phyloP scores from a whole-genome alignment of 2,329 filamentous ascomycete genomes.

The Phialocephala subalpina region DNA sequence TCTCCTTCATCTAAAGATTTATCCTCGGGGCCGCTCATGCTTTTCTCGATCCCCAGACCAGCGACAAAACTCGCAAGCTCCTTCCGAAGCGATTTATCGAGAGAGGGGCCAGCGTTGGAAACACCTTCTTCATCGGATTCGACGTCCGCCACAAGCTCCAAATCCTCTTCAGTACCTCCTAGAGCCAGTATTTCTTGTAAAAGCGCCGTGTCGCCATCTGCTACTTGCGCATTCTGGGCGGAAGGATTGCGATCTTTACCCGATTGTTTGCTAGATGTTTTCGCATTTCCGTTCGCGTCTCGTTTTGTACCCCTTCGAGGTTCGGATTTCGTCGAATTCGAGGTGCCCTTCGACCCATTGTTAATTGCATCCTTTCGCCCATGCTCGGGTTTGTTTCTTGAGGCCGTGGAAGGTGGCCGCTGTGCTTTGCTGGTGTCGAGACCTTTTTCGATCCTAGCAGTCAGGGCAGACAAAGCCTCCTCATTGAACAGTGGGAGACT shows the following conservation, averaged over 20 bases:
- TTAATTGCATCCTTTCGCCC: slow-evolving; percentile 43
- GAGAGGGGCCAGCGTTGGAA: slow-evolving; percentile 37
- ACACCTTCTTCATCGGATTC: slow-evolving; percentile 57
- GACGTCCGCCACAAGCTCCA: slow-evolving; percentile 65
- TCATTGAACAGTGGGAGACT: slow-evolving; percentile 55
- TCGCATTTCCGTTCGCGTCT: slow-evolving; percentile 43
- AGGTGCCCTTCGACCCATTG: slow-evolving; percentile 39
- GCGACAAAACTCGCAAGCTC: slow-evolving; percentile 62
- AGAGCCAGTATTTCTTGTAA: slow-evolving; percentile 71
- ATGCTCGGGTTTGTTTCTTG: slow-evolving; percentile 49
- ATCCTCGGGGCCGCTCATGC: slow-evolving; percentile 45
- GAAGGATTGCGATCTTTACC: slow-evolving; percentile 27
- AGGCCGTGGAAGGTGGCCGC: slow-evolving; percentile 18
- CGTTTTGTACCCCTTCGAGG: slow-evolving; percentile 44
- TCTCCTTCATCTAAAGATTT: slow-evolving; percentile 47
- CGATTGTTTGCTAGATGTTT: slow-evolving; percentile 37
- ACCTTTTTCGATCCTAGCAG: slow-evolving; percentile 63
- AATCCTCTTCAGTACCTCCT: slow-evolving; percentile 70
- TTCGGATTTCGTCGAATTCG: slow-evolving; percentile 22
- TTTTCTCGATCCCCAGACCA: slow-evolving; percentile 57
- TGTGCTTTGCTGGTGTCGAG: slow-evolving; percentile 50
- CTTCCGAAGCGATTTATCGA: slow-evolving; percentile 56
- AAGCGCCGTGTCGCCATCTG: slow-evolving; percentile 49
- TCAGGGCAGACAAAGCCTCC: slow-evolving; percentile 59
- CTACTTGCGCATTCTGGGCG: slow-evolving; percentile 16